These are phyloP conservation scores for Pseudocercospora fuligena DNA, from an alignment of 2,329 filamentous ascomycete species.

Conservation along the genomic window DNA sequence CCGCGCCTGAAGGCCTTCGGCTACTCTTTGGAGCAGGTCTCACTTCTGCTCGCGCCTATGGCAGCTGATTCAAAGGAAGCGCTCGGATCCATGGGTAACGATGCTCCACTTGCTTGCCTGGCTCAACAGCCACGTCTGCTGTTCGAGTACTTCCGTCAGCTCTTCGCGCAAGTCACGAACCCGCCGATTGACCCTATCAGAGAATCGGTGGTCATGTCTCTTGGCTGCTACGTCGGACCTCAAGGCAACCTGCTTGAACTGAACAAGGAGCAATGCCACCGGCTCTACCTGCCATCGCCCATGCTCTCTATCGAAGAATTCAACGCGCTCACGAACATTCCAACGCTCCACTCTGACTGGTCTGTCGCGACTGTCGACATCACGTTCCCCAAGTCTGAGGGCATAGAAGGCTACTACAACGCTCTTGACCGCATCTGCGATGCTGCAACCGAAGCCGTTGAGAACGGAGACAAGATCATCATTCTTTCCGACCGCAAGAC, in stretches of 20 bases:
- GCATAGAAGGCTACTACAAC: slow-evolving; percentile 80
- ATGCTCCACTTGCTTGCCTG: slow-evolving; percentile 88
- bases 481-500: slow-evolving; percentile 88
- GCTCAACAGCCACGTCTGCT: slow-evolving; percentile 86
- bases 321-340: slow-evolving; percentile 81
- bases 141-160: slow-evolving; percentile 96
- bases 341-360: slow-evolving; percentile 75
- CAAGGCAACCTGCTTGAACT: slow-evolving; percentile 96
- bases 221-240: slow-evolving; percentile 94
- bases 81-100: slow-evolving; percentile 96
- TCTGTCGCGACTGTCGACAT: slow-evolving; percentile 89
- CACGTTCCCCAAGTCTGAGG: slow-evolving; percentile 86
- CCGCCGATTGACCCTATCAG: slow-evolving; percentile 96
- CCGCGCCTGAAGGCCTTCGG: slow-evolving; percentile 84
- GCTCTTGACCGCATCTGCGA: slow-evolving; percentile 89
- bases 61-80: slow-evolving; percentile 97
- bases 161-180: slow-evolving; percentile 97
- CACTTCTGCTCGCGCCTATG: slow-evolving; percentile 90
- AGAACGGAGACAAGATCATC: slow-evolving; percentile 82
- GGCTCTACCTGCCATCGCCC: slow-evolving; percentile 84
- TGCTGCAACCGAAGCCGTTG: slow-evolving; percentile 80
- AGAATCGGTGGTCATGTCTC: slow-evolving; percentile 97
- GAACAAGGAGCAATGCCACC: slow-evolving; percentile 84
- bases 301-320: slow-evolving; percentile 89
- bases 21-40: slow-evolving; percentile 95